Evolutionary conservation across 306 rosid genomes (phyloP).

Genomic region (Inga oerstediana): DNA sequence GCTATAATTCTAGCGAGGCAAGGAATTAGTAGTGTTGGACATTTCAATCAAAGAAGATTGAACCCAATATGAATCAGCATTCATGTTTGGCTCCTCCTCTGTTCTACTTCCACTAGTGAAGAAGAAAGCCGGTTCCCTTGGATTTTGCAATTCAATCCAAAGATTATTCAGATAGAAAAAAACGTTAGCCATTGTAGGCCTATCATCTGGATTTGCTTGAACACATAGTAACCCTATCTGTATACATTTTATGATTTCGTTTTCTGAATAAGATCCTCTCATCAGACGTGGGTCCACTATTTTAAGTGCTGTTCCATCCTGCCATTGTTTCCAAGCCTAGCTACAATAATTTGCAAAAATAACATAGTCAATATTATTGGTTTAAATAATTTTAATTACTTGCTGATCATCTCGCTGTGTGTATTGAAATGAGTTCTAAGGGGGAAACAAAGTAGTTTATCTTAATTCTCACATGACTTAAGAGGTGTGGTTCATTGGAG

Average conservation of each 20-base stretch:
- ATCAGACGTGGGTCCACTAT: not conserved
- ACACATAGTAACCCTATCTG: not conserved
- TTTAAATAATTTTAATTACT: not conserved
- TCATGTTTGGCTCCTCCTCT: not conserved
- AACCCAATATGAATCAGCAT: not conserved
- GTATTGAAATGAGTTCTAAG: not conserved
- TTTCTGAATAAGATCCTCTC: not conserved
- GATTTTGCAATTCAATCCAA: not conserved
- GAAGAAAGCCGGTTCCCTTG: not conserved
- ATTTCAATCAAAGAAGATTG: not conserved
- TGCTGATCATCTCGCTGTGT: too few species aligned
- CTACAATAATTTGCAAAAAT: not conserved
- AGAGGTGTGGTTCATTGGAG: constrained; percentile 15
- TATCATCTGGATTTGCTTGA: not conserved
- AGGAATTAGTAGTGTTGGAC: not conserved
- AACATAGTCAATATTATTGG: not conserved
- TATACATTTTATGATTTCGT: not conserved
- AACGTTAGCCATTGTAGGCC: not conserved
- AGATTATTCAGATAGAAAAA: not conserved
- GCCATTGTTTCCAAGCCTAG: not conserved
- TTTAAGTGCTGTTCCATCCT: not conserved
- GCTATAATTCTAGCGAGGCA: not conserved
- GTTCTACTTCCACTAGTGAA: not conserved
- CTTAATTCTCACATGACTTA: constrained; percentile 30
- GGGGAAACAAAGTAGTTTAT: not conserved